Conservation (phyloP, 495 filamentous ascomycete species). For the Penicillium bialowiezense region DNA sequence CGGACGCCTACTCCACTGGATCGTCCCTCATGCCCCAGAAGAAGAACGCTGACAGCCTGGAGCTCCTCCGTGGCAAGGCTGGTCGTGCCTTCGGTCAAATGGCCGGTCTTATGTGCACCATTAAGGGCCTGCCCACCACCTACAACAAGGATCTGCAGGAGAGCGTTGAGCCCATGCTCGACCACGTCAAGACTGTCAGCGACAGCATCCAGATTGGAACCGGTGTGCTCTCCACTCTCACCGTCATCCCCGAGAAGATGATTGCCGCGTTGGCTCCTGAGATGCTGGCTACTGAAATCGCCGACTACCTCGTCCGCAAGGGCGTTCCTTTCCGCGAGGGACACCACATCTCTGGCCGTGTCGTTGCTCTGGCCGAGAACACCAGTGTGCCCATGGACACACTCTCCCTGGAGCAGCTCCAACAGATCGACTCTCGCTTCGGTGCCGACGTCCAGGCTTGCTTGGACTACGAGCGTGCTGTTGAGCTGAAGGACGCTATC, state of each 20-base stretch:
- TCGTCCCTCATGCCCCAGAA: constrained; percentile 92
- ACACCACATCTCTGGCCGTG: constrained; percentile 82
- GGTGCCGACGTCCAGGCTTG: constrained; percentile 68
- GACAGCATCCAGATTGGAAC: constrained; percentile 87
- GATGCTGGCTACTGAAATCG: constrained; percentile 81
- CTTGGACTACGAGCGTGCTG: constrained; percentile 83
- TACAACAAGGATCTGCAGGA: constrained; percentile 98
- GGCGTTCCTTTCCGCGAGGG: constrained; percentile 76
- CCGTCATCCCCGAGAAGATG: constrained; percentile 73
- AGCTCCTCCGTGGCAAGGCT: constrained; percentile 83
- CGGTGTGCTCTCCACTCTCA: constrained; percentile 66
- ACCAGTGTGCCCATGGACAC: constrained; percentile 71
- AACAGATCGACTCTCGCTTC: constrained; percentile 72
- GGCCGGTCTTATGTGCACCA: constrained; percentile 81
- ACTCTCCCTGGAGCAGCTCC: constrained; percentile 65
- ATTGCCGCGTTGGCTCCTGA: constrained; percentile 67
- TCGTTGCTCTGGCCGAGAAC: constrained; percentile 74
- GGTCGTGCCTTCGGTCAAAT: constrained; percentile 86
- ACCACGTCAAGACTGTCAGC: constrained; percentile 80
- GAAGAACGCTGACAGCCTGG: constrained; percentile 71
- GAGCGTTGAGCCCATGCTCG: constrained; percentile 81
- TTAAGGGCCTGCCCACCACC: constrained; percentile 84
- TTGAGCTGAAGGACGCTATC: constrained; percentile 76
- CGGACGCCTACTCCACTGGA: constrained; percentile 84
- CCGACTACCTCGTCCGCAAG: constrained; percentile 89